Conservation (phyloP, 2,329 filamentous ascomycete genomes). For the Knoxdaviesia capensis region DNA sequence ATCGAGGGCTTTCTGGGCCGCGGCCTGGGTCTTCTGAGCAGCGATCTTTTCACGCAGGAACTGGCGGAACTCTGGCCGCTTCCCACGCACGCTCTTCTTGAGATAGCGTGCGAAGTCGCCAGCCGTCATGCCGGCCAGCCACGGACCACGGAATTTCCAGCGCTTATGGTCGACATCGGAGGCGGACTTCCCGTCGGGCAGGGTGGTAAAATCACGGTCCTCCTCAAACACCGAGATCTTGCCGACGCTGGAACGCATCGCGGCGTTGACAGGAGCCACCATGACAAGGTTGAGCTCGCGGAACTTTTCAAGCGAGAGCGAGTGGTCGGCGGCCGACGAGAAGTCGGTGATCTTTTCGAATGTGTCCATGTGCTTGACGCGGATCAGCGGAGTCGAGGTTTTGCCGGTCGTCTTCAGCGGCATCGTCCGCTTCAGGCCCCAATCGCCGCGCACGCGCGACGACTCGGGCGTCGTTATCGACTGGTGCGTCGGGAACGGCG, state of each 20-base stretch:
- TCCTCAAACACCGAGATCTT: conserved; percentile 32
- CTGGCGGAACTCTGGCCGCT: conserved; percentile 31
- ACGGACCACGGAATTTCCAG: conserved; percentile 49
- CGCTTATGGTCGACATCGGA: conserved; percentile 22
- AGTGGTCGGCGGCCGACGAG: conserved; percentile 62
- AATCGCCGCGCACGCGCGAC: conserved; percentile 63
- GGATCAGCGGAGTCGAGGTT: conserved; percentile 53
- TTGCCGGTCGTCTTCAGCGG: conserved; percentile 56
- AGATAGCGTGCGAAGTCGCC: conserved; percentile 39
- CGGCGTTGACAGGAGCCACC: conserved; percentile 23
- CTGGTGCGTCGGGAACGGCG: conserved; percentile 61
- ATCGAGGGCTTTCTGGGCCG: conserved; percentile 17
- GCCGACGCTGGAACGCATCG: conserved; percentile 4
- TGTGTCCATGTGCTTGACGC: conserved; percentile 62
- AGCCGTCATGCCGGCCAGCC: conserved; percentile 41
- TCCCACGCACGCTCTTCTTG: conserved; percentile 28
- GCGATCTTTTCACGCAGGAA: conserved; percentile 30
- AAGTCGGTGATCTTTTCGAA: conserved; percentile 82
- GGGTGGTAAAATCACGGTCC: conserved; percentile 29
- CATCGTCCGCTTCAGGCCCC: conserved; percentile 76
- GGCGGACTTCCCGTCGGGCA: conserved; percentile 12
- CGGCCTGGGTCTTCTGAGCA: conserved; percentile 19
- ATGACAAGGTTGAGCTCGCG: conserved; percentile 63
- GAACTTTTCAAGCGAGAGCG: conserved; percentile 65
- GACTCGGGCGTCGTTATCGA: conserved; percentile 58